Evolutionary conservation across 371 early-diverging fungal genomes (phyloP), one percentile per base, ranked within the genome.

Genomic region (Mucor lusitanicus): DNA sequence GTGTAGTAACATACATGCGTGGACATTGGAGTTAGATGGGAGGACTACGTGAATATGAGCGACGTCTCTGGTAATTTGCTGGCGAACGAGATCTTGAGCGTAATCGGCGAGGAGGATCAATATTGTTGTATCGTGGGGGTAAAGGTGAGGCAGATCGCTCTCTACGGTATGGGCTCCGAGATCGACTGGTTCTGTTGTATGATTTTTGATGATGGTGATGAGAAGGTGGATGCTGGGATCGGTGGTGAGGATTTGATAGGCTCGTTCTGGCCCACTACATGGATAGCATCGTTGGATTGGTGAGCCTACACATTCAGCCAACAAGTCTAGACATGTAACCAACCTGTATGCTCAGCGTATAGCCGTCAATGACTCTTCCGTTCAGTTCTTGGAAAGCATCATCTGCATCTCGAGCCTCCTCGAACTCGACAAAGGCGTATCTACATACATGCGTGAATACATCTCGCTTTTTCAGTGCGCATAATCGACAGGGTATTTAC

Each of bases 351-450:
- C 85, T 85, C 56, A 97, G 74, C 17, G 87, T 78, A 75, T 85
- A 77, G n/a, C 96, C 95, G 55, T 93, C 94, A 37, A 97, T 78
- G 35, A 87, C 83, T 71, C 87, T 70, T 50, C 93, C 93, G 73
- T 93, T 94, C 95, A 97, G 91, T 60, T 94, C 95, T 70, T 92
- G 78, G 71, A 86, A 92, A 25, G 96, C 96, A 74, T 94, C 94
- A 28, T 90, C 91, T 17, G 96, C 95, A 79, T 95, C 96, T 57
- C 93, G 81, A 56, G 84, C 80, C 72, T 94, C 94, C 73, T 94
- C 94, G 78, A 88, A 97, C 83, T 97, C 96, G 44, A 96, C 92
- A 87, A 97, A 97, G 21, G 95, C 95, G 82, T 89, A 94, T 50
- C 92, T 91, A 61, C n/a, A 21, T n/a, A 33, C 19, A 53, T 2